Conservation (phyloP, 345 rosid genomes). For the Salix caprea region DNA sequence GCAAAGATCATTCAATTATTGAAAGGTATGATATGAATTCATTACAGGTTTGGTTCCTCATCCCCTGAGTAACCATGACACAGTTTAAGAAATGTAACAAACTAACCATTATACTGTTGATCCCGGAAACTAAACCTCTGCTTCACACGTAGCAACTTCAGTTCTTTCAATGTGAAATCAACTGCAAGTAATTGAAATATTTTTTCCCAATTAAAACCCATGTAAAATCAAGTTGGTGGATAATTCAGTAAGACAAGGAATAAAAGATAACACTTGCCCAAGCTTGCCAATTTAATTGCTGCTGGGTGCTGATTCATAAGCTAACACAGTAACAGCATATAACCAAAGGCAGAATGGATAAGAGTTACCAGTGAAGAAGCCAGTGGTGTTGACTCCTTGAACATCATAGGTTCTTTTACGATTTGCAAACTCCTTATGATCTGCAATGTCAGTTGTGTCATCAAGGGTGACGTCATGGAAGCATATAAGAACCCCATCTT, state of each 20-base stretch:
- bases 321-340: constrained; percentile 9
- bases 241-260: not conserved
- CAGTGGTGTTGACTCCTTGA: constrained; percentile 66
- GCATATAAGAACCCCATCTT: constrained; percentile 84
- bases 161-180: constrained; percentile 76
- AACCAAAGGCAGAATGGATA: not conserved
- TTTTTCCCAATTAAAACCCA: not conserved
- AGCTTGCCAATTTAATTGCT: not conserved
- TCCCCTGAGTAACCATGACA: too few species aligned
- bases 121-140: constrained; percentile 81
- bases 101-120: constrained; percentile 81
- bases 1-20: not conserved
- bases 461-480: constrained; percentile 78
- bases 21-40: not conserved
- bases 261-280: not conserved
- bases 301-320: not conserved
- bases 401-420: constrained; percentile 83
- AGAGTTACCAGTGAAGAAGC: constrained; percentile 71
- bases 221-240: not conserved
- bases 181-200: constrained; percentile 41
- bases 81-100: not conserved
- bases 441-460: constrained; percentile 60
- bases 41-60: not conserved
- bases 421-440: constrained; percentile 71
- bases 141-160: constrained; percentile 65